These are phyloP conservation scores for Graphilbum sp. DNA, from an alignment of 2,329 filamentous ascomycete species.

Conservation along the genomic window DNA sequence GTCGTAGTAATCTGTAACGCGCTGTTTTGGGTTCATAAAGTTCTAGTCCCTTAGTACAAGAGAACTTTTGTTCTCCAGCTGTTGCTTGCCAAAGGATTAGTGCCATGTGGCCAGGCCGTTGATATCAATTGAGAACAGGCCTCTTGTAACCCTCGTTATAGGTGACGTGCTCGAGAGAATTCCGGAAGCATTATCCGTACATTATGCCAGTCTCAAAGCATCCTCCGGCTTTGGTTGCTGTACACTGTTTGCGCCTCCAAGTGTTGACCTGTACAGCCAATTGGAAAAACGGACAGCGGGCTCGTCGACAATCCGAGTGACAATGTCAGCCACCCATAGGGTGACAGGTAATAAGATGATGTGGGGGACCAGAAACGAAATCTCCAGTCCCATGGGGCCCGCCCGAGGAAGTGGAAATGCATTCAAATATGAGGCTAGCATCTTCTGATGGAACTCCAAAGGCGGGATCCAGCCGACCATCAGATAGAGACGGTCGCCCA, in stretches of 20 bases:
- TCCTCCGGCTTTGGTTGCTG: constrained; percentile 3
- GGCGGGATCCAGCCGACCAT: constrained; percentile 38
- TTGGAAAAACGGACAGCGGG: constrained; percentile 40
- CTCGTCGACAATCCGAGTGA: constrained; percentile 39
- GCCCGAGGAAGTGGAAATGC: constrained; percentile 33
- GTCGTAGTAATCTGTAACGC: too few species aligned
- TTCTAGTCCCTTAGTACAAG: too few species aligned
- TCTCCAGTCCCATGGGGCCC: constrained; percentile 44
- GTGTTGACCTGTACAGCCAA: constrained; percentile 34
- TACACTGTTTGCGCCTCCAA: background rate
- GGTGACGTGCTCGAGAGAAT: too few species aligned
- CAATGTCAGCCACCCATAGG: constrained; percentile 38
- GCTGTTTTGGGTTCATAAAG: too few species aligned
- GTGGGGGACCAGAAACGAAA: constrained; percentile 42
- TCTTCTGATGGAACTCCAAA: constrained; percentile 16
- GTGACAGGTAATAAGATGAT: constrained; percentile 43
- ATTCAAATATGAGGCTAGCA: constrained; percentile 40
- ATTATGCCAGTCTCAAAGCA: constrained; percentile 5
- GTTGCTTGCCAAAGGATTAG: too few species aligned
- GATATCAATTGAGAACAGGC: too few species aligned
- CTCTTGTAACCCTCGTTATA: too few species aligned
- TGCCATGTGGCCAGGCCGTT: too few species aligned
- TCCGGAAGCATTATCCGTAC: too few species aligned
- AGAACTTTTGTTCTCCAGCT: too few species aligned
- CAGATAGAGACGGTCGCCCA: constrained; percentile 48